Percentiles rank a stretch among this genome's conserved stretches.
phyloP scores from a whole-genome alignment of 179 eudicot genomes.

The Vitellaria paradoxa region DNA sequence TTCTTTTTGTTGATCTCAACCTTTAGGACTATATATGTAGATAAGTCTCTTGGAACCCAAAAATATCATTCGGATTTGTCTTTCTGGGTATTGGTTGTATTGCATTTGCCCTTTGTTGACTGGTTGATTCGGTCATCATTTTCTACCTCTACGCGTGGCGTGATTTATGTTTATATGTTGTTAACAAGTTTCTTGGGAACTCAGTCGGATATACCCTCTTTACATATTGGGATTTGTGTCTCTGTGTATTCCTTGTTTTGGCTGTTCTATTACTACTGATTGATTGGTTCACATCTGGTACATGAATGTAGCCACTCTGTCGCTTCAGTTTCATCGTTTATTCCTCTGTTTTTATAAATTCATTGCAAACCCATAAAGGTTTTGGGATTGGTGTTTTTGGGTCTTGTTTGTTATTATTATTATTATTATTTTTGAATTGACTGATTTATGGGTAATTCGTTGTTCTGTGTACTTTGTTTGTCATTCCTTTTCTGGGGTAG shows the following conservation, averaged over 20 bases:
- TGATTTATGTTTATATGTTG: neutral
- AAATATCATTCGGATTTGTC: neutral
- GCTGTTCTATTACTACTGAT: neutral
- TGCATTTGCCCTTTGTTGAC: constrained; percentile 5
- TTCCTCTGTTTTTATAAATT: constrained; percentile 6
- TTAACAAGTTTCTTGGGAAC: neutral
- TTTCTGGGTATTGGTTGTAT: constrained; percentile 5
- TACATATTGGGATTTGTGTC: neutral
- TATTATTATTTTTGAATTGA: constrained; percentile 26
- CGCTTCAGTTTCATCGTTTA: neutral
- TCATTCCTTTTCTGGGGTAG: constrained; percentile 26
- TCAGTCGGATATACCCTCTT: neutral
- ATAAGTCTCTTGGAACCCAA: neutral
- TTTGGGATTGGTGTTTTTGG: constrained; percentile 31
- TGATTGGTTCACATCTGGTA: neutral
- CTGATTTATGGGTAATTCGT: constrained; percentile 38
- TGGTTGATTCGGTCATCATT: neutral
- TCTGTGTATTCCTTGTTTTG: neutral
- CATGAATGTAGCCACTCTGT: neutral
- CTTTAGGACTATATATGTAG: neutral
- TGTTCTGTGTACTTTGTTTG: constrained; percentile 26
- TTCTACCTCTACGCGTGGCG: neutral
- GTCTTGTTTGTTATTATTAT: constrained; percentile 6
- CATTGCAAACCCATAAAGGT: constrained; percentile 14
- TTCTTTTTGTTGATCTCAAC: neutral